A percentile compares a stretch with the other conserved stretches of the same genome.
Evolutionary conservation across 805 yeast genomes (phyloP).

Genomic region (Yarrowia deformans): DNA sequence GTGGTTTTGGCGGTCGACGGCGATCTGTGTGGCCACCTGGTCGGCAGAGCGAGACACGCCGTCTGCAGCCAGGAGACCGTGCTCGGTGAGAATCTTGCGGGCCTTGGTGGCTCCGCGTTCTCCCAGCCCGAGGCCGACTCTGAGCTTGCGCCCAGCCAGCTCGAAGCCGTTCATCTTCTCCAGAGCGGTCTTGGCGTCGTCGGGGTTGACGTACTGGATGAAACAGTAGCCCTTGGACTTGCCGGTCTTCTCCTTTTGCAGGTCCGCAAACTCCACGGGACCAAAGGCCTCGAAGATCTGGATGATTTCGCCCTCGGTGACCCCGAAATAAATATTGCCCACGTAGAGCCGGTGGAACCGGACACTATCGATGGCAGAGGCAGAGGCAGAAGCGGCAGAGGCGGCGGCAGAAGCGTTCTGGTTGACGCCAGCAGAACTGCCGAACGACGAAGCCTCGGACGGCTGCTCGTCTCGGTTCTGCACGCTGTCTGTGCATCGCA

Average conservation of each 20-base stretch:
- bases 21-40: conserved; percentile 29
- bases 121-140: conserved; percentile 46
- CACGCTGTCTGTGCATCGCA: conserved; percentile 22
- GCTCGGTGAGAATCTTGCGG: conserved; percentile 19
- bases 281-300: conserved; percentile 74
- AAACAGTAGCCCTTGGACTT: conserved; percentile 89
- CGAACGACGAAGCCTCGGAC: background rate
- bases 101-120: conserved; percentile 29
- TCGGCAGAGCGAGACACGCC: conserved; percentile 35
- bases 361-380: conserved; percentile 20
- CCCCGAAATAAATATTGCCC: conserved; percentile 48
- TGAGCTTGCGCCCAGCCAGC: conserved; percentile 47
- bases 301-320: conserved; percentile 74
- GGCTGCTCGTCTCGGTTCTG: conserved; percentile 15
- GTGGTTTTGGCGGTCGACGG: conserved; percentile 32
- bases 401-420: too few relatives aligned
- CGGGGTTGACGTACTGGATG: conserved; percentile 56
- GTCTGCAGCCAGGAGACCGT: conserved; percentile 17
- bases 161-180: conserved; percentile 48
- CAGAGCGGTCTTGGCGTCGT: conserved; percentile 45
- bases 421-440: background rate
- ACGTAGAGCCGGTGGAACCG: conserved; percentile 46
- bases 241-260: conserved; percentile 86
- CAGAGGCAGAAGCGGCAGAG: background rate
- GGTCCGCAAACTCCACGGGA: conserved; percentile 76